Evolutionary conservation across 2,329 filamentous ascomycete species (phyloP).

Genomic region (Pseudogymnoascus sp.): DNA sequence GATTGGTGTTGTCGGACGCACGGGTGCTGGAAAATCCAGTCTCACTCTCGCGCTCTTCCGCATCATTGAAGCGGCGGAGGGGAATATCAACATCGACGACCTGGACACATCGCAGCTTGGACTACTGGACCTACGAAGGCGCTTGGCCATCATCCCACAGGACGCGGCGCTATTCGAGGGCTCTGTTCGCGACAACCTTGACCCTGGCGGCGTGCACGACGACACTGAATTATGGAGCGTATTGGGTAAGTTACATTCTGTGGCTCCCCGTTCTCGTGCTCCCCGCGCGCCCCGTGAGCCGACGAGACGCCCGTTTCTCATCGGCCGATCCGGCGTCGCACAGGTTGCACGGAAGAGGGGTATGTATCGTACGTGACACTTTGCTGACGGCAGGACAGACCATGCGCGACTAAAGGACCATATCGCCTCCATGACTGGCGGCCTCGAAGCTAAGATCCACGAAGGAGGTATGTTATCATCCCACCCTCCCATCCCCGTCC

Average conservation of each 20-base stretch:
- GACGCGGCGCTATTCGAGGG: slow-evolving; percentile 95
- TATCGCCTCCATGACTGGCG: slow-evolving; percentile 75
- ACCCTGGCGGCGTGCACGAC: slow-evolving; percentile 89
- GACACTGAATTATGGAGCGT: slow-evolving; percentile 97
- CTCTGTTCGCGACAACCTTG: slow-evolving; percentile 86
- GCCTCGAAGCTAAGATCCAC: slow-evolving; percentile 80
- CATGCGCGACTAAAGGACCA: slow-evolving; percentile 92
- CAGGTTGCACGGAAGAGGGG: slow-evolving; percentile 17
- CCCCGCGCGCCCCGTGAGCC: background rate
- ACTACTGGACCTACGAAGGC: slow-evolving; percentile 75
- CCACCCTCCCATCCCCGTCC: background rate
- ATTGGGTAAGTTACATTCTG: slow-evolving; percentile 54
- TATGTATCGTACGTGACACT: slow-evolving; percentile 19
- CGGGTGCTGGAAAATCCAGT: slow-evolving; percentile 91
- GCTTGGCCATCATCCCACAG: slow-evolving; percentile 94
- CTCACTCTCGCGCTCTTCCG: slow-evolving; percentile 89
- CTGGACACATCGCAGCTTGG: slow-evolving; percentile 88
- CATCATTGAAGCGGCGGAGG: slow-evolving; percentile 80
- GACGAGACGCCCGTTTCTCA: slow-evolving; percentile 2
- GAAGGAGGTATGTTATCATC: slow-evolving; percentile 70
- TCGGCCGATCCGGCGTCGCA: background rate
- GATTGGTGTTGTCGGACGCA: slow-evolving; percentile 93
- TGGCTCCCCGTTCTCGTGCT: background rate
- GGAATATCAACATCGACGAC: slow-evolving; percentile 80
- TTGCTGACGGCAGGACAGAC: slow-evolving; percentile 48